Base-by-base conservation (phyloP, 2,329 filamentous ascomycete species). In the Neonectria punicea region DNA sequence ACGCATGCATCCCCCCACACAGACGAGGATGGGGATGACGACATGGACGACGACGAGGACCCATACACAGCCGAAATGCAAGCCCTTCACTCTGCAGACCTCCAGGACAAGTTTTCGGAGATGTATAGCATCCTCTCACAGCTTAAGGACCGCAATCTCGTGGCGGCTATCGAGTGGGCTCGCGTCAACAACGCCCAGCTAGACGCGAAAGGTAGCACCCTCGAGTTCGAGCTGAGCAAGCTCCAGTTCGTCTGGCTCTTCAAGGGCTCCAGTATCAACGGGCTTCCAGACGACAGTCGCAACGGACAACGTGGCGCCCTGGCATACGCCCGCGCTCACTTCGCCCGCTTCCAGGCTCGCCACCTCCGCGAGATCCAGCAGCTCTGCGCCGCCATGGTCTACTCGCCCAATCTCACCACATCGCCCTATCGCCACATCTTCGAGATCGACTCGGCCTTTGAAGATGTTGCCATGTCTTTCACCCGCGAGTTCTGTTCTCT, bases 401-500 rank as follows among this genome's bases (percentile, higher is more conserved):
- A 90, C 80, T 87, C 87, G 39, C 84, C 90, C 3, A 97, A 97
- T 76, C 84, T 98, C 2, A 76, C 82, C 20, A 83, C 85, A 8
- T 97, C 93, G 1, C 96, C 96, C 0, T 99, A 98, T 80, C 81
- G 82, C n/a, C 77, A 85, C 57, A 87, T 93, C 49, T 97, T 98
- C 79, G 87, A 92, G 76, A 93, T 91, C 58, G 82, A 89, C 8
- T 86, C 86, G 4, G 89, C 92, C 0, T 99, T 96, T 85, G 88
- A 92, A 44, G 93, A 97, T 67, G 92, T 97, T 2, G 89, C 93
- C 5, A 82, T 88, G n/a, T 92, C 92, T 4, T 99, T 99, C 77
- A 97, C 93, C 1, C 89, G 92, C 65, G 96, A 98, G 77, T 99
- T 98, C 82, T 99, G 96, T 82, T 94, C 92, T 1, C 84, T 98